Conservation (phyloP, 495 filamentous ascomycete genomes). For the Viridothelium virens region DNA sequence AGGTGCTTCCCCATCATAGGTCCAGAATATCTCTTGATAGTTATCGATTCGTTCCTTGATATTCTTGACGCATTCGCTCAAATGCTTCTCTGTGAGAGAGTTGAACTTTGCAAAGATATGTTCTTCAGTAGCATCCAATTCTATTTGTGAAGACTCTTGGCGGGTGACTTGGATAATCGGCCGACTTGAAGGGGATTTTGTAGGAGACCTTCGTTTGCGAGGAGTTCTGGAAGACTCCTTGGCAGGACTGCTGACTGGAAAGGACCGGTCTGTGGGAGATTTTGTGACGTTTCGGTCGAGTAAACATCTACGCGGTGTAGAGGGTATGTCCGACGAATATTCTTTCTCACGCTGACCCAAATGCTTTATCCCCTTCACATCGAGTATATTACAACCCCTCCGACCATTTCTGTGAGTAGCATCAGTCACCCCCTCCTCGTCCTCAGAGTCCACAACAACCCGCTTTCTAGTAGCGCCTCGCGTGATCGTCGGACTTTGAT, state of each 20-base stretch:
- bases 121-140: not conserved
- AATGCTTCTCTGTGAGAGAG: not conserved
- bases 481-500: not conserved
- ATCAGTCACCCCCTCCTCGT: constrained; percentile 19
- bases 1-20: not conserved
- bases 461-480: not conserved
- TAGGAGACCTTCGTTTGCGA: not conserved
- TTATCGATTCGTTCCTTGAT: not conserved
- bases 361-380: too few species aligned
- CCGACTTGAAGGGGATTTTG: not conserved
- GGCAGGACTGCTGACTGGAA: not conserved
- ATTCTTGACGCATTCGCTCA: not conserved
- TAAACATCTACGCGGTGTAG: too few species aligned
- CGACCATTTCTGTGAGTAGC: not conserved
- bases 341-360: too few species aligned
- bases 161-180: not conserved
- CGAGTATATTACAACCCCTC: too few species aligned
- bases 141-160: not conserved
- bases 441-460: constrained; percentile 18
- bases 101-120: not conserved
- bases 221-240: not conserved
- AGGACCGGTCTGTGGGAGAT: not conserved
- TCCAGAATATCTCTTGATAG: not conserved
- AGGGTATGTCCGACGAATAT: too few species aligned
- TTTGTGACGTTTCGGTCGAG: too few species aligned